These are phyloP conservation scores for Saprolegnia diclina DNA, from an alignment of 352 stramenopile genomes.

Conservation along the genomic window DNA sequence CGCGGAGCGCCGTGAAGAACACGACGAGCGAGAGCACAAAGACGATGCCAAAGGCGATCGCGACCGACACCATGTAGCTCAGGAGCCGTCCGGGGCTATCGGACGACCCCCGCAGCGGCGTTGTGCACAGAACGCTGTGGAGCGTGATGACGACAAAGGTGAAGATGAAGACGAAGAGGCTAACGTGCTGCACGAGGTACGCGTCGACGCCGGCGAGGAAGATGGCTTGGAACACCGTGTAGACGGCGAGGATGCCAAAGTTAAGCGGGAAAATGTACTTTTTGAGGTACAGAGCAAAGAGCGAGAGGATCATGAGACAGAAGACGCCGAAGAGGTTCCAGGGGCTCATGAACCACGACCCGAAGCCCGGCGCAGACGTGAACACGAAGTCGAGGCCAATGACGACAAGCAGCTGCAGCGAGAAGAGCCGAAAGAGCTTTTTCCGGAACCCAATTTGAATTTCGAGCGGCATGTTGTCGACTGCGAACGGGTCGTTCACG, in stretches of 20 bases:
- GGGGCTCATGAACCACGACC: constrained; percentile 28
- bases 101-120: constrained; percentile 21
- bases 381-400: constrained; percentile 30
- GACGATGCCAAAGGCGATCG: constrained; percentile 34
- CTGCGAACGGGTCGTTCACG: constrained; percentile 63
- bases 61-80: constrained; percentile 34
- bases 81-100: constrained; percentile 32
- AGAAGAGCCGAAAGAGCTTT: constrained; percentile 47
- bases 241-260: constrained; percentile 42
- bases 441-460: constrained; percentile 44
- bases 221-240: constrained; percentile 36
- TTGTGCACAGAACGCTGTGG: constrained; percentile 38
- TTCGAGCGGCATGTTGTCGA: constrained; percentile 52
- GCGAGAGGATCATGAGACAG: constrained; percentile 29
- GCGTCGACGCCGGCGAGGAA: constrained; percentile 37
- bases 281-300: constrained; percentile 37
- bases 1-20: constrained; percentile 25
- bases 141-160: constrained; percentile 43
- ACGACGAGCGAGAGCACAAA: constrained; percentile 33
- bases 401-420: constrained; percentile 39
- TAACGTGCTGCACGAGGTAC: constrained; percentile 37
- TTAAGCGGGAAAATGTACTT: constrained; percentile 43
- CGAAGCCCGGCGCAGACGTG: constrained; percentile 29
- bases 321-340: constrained; percentile 29
- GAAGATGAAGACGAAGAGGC: constrained; percentile 38